A percentile compares a stretch with the other conserved stretches of the same genome.
Evolutionary conservation across 176 grass and related monocot genomes (phyloP).

Genomic region (Alloteropsis semialata): DNA sequence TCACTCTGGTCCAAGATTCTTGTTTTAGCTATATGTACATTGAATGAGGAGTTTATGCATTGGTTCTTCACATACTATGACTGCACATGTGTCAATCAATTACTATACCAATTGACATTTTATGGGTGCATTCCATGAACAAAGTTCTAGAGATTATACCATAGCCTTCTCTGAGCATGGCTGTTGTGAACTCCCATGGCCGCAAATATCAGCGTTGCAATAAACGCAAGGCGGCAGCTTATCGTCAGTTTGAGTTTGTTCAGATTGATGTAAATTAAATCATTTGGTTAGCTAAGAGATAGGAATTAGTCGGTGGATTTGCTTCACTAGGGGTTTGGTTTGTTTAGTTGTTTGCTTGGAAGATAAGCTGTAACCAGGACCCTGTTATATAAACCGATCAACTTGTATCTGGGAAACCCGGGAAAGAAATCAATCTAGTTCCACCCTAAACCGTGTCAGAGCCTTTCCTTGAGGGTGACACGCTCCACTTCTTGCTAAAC

Average conservation of each 20-base stretch:
- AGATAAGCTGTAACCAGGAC: not conserved
- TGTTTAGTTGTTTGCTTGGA: not conserved
- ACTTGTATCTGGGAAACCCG: not conserved
- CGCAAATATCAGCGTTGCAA: not conserved
- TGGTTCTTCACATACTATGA: not conserved
- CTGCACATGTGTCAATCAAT: not conserved
- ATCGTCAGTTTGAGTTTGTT: not conserved
- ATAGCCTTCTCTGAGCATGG: not conserved
- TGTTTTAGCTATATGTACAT: conserved; percentile 19
- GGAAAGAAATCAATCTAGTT: not conserved
- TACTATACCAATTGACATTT: not conserved
- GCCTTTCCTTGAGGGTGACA: not conserved
- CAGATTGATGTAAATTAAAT: not conserved
- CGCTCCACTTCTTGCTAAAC: not conserved
- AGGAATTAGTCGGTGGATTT: not conserved
- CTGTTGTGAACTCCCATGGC: not conserved
- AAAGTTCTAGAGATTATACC: not conserved
- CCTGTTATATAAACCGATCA: not conserved
- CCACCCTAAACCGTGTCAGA: not conserved
- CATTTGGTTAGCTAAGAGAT: not conserved
- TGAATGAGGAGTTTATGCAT: not conserved
- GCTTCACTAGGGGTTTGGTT: not conserved
- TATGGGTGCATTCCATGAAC: not conserved
- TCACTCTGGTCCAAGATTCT: conserved; percentile 23
- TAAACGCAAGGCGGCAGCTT: too few relatives aligned